Percentiles rank a stretch among this genome's conserved stretches.
phyloP scores from a whole-genome alignment of 805 yeast species.

The Sugiyamaella lignohabitans region DNA sequence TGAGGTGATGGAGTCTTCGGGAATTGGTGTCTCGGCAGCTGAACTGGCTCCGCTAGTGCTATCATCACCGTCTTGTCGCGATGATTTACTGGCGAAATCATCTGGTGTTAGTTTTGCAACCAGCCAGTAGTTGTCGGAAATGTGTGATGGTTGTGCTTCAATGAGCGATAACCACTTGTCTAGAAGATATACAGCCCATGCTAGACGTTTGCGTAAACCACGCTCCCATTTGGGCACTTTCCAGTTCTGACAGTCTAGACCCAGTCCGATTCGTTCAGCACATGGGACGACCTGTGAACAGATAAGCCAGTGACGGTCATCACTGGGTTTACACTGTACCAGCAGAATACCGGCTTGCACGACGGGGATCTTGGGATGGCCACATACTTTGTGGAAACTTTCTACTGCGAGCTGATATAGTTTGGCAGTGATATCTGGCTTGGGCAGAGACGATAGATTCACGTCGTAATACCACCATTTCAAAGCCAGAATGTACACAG shows the following conservation, averaged over 20 bases:
- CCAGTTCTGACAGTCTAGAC: conserved; percentile 89
- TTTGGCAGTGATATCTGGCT: conserved; percentile 65
- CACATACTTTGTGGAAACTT: conserved; percentile 64
- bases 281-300: conserved; percentile 82
- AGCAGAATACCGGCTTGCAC: conserved; percentile 83
- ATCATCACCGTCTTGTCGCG: not conserved
- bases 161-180: conserved; percentile 85
- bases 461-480: conserved; percentile 95
- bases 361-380: conserved; percentile 83
- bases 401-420: conserved; percentile 61
- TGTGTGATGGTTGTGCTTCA: conserved; percentile 81
- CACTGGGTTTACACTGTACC: conserved; percentile 54
- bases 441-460: conserved; percentile 62
- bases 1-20: too few relatives aligned
- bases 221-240: conserved; percentile 93
- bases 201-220: conserved; percentile 75
- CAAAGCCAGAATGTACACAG: conserved; percentile 80
- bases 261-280: conserved; percentile 86
- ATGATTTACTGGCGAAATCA: conserved; percentile 46
- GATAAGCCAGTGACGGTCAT: conserved; percentile 71
- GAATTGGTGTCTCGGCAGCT: not conserved
- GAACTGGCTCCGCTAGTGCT: not conserved
- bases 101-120: conserved; percentile 61
- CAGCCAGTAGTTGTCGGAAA: conserved; percentile 71
- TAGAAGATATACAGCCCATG: conserved; percentile 93